Conservation (phyloP, 345 rosid genomes). For the Anacardium occidentale region DNA sequence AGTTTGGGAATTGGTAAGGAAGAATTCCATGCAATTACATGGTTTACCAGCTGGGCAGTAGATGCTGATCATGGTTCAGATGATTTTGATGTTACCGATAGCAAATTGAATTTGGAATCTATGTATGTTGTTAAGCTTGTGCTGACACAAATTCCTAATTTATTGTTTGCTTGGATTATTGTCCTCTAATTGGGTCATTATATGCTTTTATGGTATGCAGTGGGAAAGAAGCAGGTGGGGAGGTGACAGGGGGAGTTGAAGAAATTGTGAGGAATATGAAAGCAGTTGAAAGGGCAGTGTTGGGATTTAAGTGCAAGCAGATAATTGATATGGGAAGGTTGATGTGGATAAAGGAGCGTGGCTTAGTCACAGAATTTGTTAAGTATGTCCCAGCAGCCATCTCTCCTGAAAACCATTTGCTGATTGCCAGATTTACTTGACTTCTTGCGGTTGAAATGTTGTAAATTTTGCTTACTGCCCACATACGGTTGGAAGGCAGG, state of each 20-base stretch:
- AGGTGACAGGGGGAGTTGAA: constrained; percentile 45
- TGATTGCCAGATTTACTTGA: constrained; percentile 41
- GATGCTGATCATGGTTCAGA: constrained; percentile 84
- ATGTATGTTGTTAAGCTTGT: constrained; percentile 26
- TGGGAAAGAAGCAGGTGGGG: constrained; percentile 34
- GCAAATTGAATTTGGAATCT: constrained; percentile 30
- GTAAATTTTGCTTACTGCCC: background rate
- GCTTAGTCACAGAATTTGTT: constrained; percentile 52
- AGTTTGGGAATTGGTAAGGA: constrained; percentile 56
- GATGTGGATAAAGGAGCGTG: constrained; percentile 61
- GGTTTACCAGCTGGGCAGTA: constrained; percentile 98
- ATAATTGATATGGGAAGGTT: constrained; percentile 79
- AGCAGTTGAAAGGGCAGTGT: constrained; percentile 60
- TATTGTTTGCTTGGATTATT: background rate
- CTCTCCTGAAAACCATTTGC: constrained; percentile 81
- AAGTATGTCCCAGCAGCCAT: constrained; percentile 70
- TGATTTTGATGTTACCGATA: constrained; percentile 41
- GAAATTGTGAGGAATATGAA: constrained; percentile 62
- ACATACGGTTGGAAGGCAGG: background rate
- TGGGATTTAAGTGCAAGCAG: constrained; percentile 90
- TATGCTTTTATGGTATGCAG: constrained; percentile 27
- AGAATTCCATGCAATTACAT: constrained; percentile 73
- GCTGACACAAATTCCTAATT: background rate
- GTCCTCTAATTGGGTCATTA: background rate
- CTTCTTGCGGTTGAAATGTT: constrained; percentile 11